These are phyloP conservation scores for Colletotrichum melonis DNA, from an alignment of 2,329 filamentous ascomycete species.

Conservation along the genomic window DNA sequence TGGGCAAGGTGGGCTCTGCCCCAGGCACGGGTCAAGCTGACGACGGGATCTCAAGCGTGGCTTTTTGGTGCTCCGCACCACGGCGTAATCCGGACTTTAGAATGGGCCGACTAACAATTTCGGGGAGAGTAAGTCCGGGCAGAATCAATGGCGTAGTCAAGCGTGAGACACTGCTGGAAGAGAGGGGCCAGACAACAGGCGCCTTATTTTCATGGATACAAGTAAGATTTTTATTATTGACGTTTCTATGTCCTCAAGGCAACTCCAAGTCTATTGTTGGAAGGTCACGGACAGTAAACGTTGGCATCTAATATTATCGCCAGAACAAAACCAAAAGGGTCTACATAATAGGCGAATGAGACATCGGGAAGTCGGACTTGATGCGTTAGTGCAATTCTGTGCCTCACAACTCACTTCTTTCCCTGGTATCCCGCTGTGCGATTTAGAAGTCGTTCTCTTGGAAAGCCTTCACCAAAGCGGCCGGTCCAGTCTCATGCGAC, in stretches of 20 bases:
- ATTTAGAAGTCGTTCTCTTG: not conserved
- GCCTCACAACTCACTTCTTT: no score
- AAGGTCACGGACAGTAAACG: no score
- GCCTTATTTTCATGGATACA: not conserved
- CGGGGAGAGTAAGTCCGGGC: not conserved
- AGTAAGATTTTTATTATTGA: no score
- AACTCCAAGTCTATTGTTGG: no score
- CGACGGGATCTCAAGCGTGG: slow-evolving; percentile 46
- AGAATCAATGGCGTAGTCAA: not conserved
- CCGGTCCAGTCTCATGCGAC: not conserved
- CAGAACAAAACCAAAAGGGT: no score
- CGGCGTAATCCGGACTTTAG: not conserved
- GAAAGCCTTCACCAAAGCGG: not conserved
- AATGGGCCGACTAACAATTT: not conserved
- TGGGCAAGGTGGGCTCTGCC: slow-evolving; percentile 57
- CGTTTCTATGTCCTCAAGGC: no score
- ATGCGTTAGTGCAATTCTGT: no score
- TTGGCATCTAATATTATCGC: no score
- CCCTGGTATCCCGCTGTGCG: no score
- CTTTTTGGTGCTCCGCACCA: not conserved
- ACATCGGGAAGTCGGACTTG: no score
- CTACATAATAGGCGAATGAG: no score
- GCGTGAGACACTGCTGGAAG: not conserved
- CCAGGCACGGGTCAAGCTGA: slow-evolving; percentile 59
- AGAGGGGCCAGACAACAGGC: not conserved